A percentile compares a stretch with the other conserved stretches of the same genome.
phyloP scores from a whole-genome alignment of 2,329 filamentous ascomycete species.

The Cercospora zeina region DNA sequence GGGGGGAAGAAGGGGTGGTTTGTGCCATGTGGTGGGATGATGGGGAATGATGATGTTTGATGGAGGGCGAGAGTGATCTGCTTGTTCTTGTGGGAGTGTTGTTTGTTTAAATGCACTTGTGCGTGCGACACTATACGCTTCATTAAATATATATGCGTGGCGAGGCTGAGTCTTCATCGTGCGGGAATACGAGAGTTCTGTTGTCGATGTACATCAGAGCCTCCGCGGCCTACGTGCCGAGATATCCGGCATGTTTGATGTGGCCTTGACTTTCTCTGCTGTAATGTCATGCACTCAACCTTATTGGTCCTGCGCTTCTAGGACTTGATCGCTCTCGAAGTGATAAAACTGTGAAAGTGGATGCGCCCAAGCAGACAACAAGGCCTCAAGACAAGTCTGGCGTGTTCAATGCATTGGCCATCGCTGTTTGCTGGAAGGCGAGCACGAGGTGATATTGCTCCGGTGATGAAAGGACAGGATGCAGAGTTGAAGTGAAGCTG shows the following conservation, averaged over 20 bases:
- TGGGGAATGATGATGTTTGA: background rate
- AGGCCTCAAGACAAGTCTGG: background rate
- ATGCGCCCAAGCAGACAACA: background rate
- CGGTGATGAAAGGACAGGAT: background rate
- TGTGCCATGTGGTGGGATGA: background rate
- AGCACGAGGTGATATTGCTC: background rate
- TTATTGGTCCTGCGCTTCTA: background rate
- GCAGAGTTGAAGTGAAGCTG: slow-evolving; percentile 5
- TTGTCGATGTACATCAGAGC: background rate
- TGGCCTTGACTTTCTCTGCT: background rate
- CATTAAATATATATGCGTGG: too few relatives aligned
- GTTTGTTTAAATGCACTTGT: too few relatives aligned
- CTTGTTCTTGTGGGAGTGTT: background rate
- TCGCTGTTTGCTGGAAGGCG: background rate
- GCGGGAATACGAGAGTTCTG: background rate
- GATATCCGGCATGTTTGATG: slow-evolving; percentile 4
- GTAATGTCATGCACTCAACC: background rate
- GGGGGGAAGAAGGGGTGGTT: background rate
- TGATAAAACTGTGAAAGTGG: background rate
- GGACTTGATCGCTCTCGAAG: background rate
- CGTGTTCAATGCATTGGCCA: background rate
- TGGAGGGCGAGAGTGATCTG: background rate
- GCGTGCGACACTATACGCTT: too few relatives aligned
- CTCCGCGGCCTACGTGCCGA: background rate
- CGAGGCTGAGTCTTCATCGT: background rate